Base-by-base conservation (phyloP, 108 stramenopile genomes). In the Cylindrotheca closterium region DNA sequence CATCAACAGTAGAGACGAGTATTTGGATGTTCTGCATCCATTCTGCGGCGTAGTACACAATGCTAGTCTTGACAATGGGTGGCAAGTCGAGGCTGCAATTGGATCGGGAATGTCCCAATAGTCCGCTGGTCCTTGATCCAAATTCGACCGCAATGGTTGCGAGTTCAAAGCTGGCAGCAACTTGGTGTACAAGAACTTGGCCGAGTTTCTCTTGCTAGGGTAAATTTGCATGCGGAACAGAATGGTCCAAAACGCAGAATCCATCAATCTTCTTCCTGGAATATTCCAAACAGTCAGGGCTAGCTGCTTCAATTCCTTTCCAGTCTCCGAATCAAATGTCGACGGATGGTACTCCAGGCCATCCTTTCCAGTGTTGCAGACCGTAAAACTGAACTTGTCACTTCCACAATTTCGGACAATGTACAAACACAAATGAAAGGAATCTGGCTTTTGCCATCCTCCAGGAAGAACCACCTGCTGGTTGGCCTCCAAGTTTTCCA, bases 161-260 rank as follows among this genome's bases (percentile, higher is more conserved):
- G 87, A 79, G 52, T 95, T 95, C 68, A 95, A 61, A 3, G 84
- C 73, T 0, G 94, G 86, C 55, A 95, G 70, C 10, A 95, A 78
- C 56, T 87, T 87, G 2, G 91, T 90, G 74, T 95, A 95, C 46
- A 95, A 57, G 63, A 95, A 85, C 29, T 79, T 76, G 8, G 94
- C 89, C 51, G 73, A 79, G 68, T 95, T 92, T 60, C 81, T 87
- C 46, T 78, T 88, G 30, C 77, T 78, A 2, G 94, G 94, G 54
- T 95, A 95, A 12, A 95, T 87, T 60, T 95, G 94, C 87, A 95
- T 87, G 15, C 94, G 81, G 76, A 95, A 95, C 7, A 95, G 74
- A 67, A 95, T 31, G 0, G 82, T 87, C 94, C 94, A 95, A 63
- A 95, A 95, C 15, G 90, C 87, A 12, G 84, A 83, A 74, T 95